These are phyloP conservation scores for Kurtzmaniella quercitrusa DNA, from an alignment of 1,139 yeast species.

Conservation along the genomic window DNA sequence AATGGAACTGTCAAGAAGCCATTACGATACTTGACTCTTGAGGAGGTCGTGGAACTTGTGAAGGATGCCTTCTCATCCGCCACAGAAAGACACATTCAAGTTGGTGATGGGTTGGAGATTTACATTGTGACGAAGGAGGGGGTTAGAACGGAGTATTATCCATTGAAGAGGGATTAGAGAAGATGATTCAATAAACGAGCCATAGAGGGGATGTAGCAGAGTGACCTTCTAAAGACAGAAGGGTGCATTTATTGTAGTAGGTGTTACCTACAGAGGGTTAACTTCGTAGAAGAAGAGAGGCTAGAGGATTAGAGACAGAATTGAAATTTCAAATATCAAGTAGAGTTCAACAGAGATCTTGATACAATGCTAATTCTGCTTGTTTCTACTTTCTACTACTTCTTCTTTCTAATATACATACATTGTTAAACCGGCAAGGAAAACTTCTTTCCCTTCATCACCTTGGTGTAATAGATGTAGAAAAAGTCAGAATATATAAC, in stretches of 20 bases:
- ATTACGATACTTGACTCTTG: constrained; percentile 63
- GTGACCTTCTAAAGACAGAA: no score
- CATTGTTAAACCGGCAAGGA: constrained; percentile 61
- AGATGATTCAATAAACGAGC: neutral
- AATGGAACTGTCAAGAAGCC: constrained; percentile 62
- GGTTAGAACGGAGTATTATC: constrained; percentile 74
- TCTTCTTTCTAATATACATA: neutral
- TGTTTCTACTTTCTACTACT: no score
- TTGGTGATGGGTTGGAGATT: constrained; percentile 93
- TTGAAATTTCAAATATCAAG: no score
- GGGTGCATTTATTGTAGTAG: no score
- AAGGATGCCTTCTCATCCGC: constrained; percentile 94
- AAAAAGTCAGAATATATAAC: constrained; percentile 89
- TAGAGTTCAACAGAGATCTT: no score
- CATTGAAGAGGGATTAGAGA: constrained; percentile 80
- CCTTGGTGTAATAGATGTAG: constrained; percentile 77
- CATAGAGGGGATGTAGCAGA: neutral
- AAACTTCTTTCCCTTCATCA: constrained; percentile 76
- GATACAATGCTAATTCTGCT: no score
- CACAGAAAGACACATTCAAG: constrained; percentile 96
- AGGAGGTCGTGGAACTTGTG: constrained; percentile 82
- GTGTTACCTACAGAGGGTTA: no score
- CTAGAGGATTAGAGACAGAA: no score
- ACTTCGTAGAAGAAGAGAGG: no score
- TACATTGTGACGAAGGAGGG: constrained; percentile 92